These are phyloP conservation scores for Barbarea vulgaris DNA, from an alignment of 345 rosid species.

Conservation along the genomic window DNA sequence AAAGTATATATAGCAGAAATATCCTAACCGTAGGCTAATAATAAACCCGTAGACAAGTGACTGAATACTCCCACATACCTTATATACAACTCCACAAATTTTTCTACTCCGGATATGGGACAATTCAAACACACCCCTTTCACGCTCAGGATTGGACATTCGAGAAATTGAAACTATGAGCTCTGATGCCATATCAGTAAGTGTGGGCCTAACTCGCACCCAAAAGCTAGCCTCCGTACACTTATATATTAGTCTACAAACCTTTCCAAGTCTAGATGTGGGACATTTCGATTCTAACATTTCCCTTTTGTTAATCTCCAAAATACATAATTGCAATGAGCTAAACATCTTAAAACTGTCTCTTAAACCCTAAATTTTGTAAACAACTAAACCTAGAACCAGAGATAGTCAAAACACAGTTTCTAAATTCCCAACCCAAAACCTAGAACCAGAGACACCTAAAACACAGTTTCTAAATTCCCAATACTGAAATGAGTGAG, in stretches of 20 bases:
- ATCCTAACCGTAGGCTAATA: too few relatives aligned
- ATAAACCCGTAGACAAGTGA: too few relatives aligned
- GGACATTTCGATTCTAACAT: background rate
- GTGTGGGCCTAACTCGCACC: background rate
- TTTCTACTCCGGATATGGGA: background rate
- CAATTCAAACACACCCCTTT: background rate
- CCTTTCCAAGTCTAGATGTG: background rate
- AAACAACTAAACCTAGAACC: conserved; percentile 4
- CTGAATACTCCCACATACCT: background rate
- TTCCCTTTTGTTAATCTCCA: background rate
- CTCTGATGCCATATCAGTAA: background rate
- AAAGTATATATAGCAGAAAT: background rate
- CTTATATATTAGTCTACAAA: background rate
- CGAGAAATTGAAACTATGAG: background rate
- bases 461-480: background rate
- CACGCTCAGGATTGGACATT: too few relatives aligned
- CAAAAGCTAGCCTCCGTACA: background rate
- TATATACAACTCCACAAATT: too few relatives aligned
- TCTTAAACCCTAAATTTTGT: background rate
- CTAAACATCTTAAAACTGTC: background rate
- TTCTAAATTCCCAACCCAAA: background rate
- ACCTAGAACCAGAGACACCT: background rate
- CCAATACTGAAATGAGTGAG: background rate
- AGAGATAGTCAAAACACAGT: background rate
- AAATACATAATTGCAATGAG: background rate